Conservation (phyloP, 768 basidiomycete species). For the Phanerodontia chrysosporium region DNA sequence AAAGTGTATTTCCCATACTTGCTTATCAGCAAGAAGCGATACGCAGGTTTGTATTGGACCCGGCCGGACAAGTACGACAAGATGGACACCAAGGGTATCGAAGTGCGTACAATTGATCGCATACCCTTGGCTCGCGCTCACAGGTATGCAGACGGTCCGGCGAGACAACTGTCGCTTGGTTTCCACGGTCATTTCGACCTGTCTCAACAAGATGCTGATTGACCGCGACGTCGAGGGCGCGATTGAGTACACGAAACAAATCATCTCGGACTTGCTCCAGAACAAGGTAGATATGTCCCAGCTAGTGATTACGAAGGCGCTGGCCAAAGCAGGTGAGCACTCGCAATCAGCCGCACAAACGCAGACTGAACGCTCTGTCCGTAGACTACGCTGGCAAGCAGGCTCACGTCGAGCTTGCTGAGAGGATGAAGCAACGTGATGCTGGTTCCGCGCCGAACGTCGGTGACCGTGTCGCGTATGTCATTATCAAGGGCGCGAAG, state of each 20-base stretch:
- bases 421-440: conserved; percentile 93
- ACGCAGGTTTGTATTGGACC: conserved; percentile 98
- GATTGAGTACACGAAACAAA: conserved; percentile 93
- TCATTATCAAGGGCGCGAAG: conserved; percentile 95
- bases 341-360: too few species aligned
- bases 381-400: conserved; percentile 92
- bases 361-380: background rate
- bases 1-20: conserved; percentile 99
- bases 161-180: conserved; percentile 98
- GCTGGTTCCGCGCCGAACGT: conserved; percentile 96
- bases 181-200: conserved; percentile 96
- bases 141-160: conserved; percentile 74
- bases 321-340: conserved; percentile 73
- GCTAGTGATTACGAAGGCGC: conserved; percentile 96
- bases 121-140: background rate
- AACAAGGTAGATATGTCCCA: conserved; percentile 99
- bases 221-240: conserved; percentile 92
- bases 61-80: conserved; percentile 93
- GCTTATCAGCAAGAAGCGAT: conserved; percentile 97
- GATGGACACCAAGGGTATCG: conserved; percentile 99
- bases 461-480: conserved; percentile 98
- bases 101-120: conserved; percentile 50
- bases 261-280: conserved; percentile 89
- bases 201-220: conserved; percentile 96
- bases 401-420: conserved; percentile 93